Conservation (phyloP, 2,329 filamentous ascomycete species). For the Ophiostoma sp. region DNA sequence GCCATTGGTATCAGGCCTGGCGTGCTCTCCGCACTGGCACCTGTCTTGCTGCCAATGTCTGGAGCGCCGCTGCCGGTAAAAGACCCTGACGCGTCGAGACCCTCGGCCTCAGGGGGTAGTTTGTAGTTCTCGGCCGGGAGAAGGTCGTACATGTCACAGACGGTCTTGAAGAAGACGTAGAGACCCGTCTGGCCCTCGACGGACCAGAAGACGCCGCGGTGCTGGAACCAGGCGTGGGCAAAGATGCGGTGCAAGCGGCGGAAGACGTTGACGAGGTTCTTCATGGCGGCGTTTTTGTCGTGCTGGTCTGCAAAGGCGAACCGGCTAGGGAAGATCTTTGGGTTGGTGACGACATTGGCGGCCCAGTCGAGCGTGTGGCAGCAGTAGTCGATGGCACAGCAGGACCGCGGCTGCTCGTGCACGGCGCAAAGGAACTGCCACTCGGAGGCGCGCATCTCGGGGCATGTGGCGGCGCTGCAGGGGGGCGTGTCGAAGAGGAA, state of each 20-base stretch:
- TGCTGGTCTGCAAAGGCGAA: constrained; percentile 56
- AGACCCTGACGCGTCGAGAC: constrained; percentile 42
- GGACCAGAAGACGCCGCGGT: constrained; percentile 90
- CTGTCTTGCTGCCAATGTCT: background rate
- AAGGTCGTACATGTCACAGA: constrained; percentile 86
- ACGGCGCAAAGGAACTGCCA: constrained; percentile 99
- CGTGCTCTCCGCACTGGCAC: background rate
- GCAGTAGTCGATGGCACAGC: constrained; percentile 98
- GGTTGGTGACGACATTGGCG: constrained; percentile 85
- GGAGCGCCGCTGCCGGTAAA: background rate
- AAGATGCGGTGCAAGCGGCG: constrained; percentile 92
- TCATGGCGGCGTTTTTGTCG: constrained; percentile 60
- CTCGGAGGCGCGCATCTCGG: constrained; percentile 96
- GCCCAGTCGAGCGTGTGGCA: constrained; percentile 98
- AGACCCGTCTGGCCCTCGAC: constrained; percentile 86
- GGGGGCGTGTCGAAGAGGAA: constrained; percentile 88
- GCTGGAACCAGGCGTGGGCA: constrained; percentile 97
- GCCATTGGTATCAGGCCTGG: constrained; percentile 25
- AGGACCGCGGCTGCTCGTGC: constrained; percentile 92
- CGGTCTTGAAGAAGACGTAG: constrained; percentile 94
- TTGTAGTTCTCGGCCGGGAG: constrained; percentile 95
- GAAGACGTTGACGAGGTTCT: constrained; percentile 92
- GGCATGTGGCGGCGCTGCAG: constrained; percentile 83
- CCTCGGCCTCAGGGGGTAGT: constrained; percentile 86
- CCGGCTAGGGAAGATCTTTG: constrained; percentile 90